phyloP scores from a whole-genome alignment of 768 basidiomycete species.

The Phlegmacium glaucopus region DNA sequence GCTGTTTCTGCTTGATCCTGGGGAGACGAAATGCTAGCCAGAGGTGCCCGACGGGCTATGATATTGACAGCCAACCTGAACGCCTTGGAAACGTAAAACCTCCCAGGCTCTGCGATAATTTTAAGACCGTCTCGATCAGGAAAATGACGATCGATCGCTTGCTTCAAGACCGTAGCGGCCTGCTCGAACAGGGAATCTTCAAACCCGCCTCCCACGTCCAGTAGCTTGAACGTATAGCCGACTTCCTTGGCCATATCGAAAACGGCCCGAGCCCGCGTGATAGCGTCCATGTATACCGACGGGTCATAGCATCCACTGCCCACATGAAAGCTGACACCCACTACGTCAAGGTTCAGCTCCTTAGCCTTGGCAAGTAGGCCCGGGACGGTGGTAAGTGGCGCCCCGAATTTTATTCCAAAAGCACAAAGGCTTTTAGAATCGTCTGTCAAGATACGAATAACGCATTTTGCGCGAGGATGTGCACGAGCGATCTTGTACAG shows the following conservation, averaged over 20 bases:
- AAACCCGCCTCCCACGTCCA: constrained; percentile 97
- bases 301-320: constrained; percentile 97
- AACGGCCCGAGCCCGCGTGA: constrained; percentile 73
- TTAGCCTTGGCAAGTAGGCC: constrained; percentile 75
- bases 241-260: constrained; percentile 84
- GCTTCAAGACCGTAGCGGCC: constrained; percentile 66
- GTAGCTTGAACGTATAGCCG: constrained; percentile 78
- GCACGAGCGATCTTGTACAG: constrained; percentile 85
- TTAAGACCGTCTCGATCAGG: constrained; percentile 64
- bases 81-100: constrained; percentile 90
- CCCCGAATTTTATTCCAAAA: constrained; percentile 96
- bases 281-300: constrained; percentile 83
- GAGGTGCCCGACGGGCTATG: constrained; percentile 79
- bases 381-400: constrained; percentile 77
- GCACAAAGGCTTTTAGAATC: constrained; percentile 93
- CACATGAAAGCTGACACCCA: constrained; percentile 97
- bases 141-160: constrained; percentile 77
- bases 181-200: constrained; percentile 83
- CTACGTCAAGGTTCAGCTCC: constrained; percentile 77
- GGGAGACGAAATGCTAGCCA: constrained; percentile 27
- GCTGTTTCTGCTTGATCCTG: constrained; percentile 8
- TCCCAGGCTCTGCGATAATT: constrained; percentile 93
- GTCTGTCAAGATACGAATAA: constrained; percentile 96
- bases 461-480: constrained; percentile 80
- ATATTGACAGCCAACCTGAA: constrained; percentile 92